Conservation (phyloP, 2,329 filamentous ascomycete species). For the Aspergillus oerlinghausenensis region DNA sequence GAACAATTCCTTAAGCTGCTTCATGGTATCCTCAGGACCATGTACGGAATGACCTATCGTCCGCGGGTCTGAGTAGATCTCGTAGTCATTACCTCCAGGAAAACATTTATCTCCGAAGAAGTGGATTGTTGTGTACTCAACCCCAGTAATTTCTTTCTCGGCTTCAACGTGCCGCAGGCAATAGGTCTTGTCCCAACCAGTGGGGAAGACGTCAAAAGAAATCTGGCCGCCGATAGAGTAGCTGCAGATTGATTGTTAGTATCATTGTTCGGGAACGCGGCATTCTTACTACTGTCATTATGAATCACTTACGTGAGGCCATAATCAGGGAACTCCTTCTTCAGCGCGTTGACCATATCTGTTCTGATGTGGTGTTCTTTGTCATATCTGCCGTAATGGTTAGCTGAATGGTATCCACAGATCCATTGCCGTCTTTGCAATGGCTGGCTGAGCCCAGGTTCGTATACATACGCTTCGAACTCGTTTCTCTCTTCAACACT, state of each 20-base stretch:
- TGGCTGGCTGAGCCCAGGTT: background rate
- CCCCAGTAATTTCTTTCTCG: constrained; percentile 63
- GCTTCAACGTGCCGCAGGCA: constrained; percentile 82
- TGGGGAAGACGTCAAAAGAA: constrained; percentile 96
- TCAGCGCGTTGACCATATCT: constrained; percentile 70
- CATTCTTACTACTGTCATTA: background rate
- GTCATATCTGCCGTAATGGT: constrained; percentile 56
- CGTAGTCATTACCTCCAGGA: constrained; percentile 88
- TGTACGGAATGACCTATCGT: constrained; percentile 82
- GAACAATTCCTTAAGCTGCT: constrained; percentile 76
- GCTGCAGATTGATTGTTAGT: constrained; percentile 39
- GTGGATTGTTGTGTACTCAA: constrained; percentile 78
- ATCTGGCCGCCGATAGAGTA: constrained; percentile 96
- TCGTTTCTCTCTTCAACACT: constrained; percentile 72
- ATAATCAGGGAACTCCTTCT: constrained; percentile 75
- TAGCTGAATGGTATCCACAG: constrained; percentile 4
- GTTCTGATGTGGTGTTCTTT: constrained; percentile 69
- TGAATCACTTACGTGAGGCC: constrained; percentile 69
- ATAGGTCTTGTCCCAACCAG: constrained; percentile 98
- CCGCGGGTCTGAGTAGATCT: constrained; percentile 79
- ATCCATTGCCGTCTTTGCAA: background rate
- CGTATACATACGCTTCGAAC: constrained; percentile 57
- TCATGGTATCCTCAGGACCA: constrained; percentile 76
- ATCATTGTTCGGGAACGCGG: background rate
- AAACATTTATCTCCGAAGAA: constrained; percentile 98